Percentiles rank a stretch among this genome's conserved stretches.
These are phyloP conservation scores for Penicillium alfredii DNA, from an alignment of 495 filamentous ascomycete genomes.

Conservation along the genomic window DNA sequence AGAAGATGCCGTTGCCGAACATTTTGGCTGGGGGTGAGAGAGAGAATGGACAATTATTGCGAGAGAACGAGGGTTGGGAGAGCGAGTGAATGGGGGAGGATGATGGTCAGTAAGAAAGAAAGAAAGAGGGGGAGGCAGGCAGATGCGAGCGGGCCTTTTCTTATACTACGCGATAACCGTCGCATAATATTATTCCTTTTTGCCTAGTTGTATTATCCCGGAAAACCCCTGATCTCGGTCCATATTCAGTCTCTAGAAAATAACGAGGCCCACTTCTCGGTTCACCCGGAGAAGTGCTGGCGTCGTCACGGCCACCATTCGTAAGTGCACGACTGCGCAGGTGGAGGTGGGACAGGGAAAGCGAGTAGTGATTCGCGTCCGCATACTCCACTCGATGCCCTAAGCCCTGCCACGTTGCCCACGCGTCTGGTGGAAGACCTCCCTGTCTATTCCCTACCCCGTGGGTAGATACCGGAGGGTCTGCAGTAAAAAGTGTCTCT, in stretches of 20 bases:
- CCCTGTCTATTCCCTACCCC: neutral
- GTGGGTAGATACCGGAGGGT: too few relatives aligned
- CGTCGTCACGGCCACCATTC: conserved; percentile 5
- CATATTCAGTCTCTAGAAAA: too few relatives aligned
- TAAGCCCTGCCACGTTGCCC: conserved; percentile 3
- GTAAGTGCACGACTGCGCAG: too few relatives aligned
- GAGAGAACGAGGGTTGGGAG: neutral
- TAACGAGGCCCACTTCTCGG: too few relatives aligned
- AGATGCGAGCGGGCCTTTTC: conserved; percentile 5
- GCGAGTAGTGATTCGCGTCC: neutral
- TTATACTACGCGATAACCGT: too few relatives aligned
- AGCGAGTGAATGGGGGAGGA: neutral
- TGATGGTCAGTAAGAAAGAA: neutral
- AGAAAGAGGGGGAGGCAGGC: neutral
- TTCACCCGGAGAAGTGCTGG: conserved; percentile 1
- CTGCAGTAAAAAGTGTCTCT: too few relatives aligned
- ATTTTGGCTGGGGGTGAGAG: conserved; percentile 18
- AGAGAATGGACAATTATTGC: neutral
- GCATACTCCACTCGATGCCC: neutral
- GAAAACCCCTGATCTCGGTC: too few relatives aligned
- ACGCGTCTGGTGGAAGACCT: neutral
- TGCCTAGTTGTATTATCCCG: too few relatives aligned
- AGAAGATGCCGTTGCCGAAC: conserved; percentile 30
- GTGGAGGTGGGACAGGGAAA: conserved; percentile 1
- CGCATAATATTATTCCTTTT: too few relatives aligned